Conservation (phyloP, 225 moss, liverwort and hornwort species). For the Lunularia cruciata region DNA sequence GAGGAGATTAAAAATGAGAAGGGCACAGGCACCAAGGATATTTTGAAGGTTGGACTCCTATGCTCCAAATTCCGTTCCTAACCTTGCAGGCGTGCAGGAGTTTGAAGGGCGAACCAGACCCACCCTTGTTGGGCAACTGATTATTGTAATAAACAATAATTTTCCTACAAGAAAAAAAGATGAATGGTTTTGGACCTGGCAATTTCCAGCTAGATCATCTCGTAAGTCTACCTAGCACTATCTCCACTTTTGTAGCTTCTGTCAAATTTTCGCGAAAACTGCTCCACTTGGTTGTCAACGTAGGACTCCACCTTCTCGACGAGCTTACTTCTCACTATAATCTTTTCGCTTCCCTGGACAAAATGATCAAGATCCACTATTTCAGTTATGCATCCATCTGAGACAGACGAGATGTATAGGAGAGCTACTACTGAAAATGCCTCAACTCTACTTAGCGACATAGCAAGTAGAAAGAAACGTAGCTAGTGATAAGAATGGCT, state of each 20-base stretch:
- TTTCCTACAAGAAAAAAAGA: conserved; percentile 36
- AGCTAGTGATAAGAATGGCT: too few relatives aligned
- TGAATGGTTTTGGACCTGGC: conserved; percentile 26
- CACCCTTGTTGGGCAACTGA: conserved; percentile 23
- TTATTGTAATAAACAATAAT: conserved; percentile 40
- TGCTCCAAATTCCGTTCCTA: too few relatives aligned
- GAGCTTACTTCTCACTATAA: conserved; percentile 46
- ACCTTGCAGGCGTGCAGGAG: too few relatives aligned
- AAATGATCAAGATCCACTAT: too few relatives aligned
- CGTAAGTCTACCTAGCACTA: conserved; percentile 31
- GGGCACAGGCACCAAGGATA: too few relatives aligned
- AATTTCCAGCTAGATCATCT: conserved; percentile 27
- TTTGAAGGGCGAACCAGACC: not conserved
- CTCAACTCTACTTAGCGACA: too few relatives aligned
- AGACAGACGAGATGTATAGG: too few relatives aligned
- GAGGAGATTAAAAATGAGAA: too few relatives aligned
- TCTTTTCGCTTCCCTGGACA: conserved; percentile 48
- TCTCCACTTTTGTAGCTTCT: conserved; percentile 35
- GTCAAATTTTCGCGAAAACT: conserved; percentile 33
- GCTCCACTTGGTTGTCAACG: conserved; percentile 43
- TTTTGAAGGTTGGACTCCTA: too few relatives aligned
- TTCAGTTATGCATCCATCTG: too few relatives aligned
- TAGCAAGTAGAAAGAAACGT: too few relatives aligned
- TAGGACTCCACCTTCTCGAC: conserved; percentile 50
- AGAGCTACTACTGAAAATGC: too few relatives aligned